Evolutionary conservation across 2,329 filamentous ascomycete genomes (phyloP).

Genomic region (Samsoniella hepiali): DNA sequence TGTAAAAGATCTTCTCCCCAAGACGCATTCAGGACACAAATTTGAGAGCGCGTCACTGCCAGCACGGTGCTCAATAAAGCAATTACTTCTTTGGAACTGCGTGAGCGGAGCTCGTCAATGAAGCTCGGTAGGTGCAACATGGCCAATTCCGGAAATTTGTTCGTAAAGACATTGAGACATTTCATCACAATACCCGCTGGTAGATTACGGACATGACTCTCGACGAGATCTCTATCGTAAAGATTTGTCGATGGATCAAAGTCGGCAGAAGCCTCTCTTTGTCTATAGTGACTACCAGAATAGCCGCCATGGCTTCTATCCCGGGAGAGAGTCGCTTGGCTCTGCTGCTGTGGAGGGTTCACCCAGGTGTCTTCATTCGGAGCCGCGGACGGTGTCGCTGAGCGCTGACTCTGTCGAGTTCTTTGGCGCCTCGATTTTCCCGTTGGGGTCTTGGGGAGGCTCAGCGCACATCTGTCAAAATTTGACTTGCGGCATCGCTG

Average conservation of each 20-base stretch:
- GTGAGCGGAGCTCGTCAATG: slow-evolving; percentile 25
- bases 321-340: not conserved
- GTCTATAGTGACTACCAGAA: not conserved
- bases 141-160: slow-evolving; percentile 34
- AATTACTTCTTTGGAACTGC: slow-evolving; percentile 27
- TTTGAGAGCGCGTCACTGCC: slow-evolving; percentile 31
- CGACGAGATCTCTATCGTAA: slow-evolving; percentile 10
- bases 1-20: slow-evolving; percentile 30
- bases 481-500: slow-evolving; percentile 29
- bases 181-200: slow-evolving; percentile 30
- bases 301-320: not conserved
- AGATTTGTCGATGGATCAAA: not conserved
- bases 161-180: slow-evolving; percentile 33
- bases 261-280: not conserved
- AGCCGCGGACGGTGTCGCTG: not conserved
- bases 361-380: not conserved
- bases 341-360: not conserved
- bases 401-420: not conserved
- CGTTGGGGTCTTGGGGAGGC: slow-evolving; percentile 21
- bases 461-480: slow-evolving; percentile 28
- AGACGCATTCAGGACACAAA: slow-evolving; percentile 29
- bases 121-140: slow-evolving; percentile 34
- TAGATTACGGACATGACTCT: slow-evolving; percentile 26
- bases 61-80: slow-evolving; percentile 31
- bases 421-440: slow-evolving; percentile 12